These are phyloP conservation scores for Alternaria sp. DNA, from an alignment of 2,329 filamentous ascomycete species.

Conservation along the genomic window DNA sequence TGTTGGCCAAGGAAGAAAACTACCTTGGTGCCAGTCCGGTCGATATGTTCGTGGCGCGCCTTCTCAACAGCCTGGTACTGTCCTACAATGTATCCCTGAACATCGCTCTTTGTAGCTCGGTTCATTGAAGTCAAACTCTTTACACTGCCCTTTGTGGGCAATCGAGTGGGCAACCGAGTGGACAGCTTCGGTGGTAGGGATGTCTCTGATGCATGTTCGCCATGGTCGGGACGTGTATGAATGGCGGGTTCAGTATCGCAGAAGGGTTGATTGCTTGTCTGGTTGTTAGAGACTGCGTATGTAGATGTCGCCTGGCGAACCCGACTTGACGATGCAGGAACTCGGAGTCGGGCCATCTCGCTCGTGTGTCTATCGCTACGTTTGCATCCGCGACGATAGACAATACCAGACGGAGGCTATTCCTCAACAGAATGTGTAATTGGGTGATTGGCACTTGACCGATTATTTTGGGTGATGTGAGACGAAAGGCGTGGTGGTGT, in stretches of 20 bases:
- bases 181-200: background rate
- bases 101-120: conserved; percentile 3
- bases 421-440: background rate
- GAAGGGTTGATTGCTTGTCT: background rate
- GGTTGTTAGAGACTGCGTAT: background rate
- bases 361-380: background rate
- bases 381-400: background rate
- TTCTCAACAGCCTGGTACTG: conserved; percentile 2
- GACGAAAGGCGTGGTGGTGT: background rate
- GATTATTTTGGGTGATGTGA: background rate
- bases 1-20: conserved; percentile 1
- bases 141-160: background rate
- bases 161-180: too few relatives aligned
- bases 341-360: conserved; percentile 1
- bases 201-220: background rate
- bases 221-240: background rate
- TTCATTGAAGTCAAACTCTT: conserved; percentile 3
- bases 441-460: background rate
- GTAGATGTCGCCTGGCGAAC: background rate
- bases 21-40: conserved; percentile 10
- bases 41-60: conserved; percentile 7
- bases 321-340: background rate
- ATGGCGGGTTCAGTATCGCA: background rate
- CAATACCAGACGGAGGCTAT: too few relatives aligned
- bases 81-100: conserved; percentile 7